Percentiles rank a stretch among this genome's conserved stretches.
Conservation (phyloP, 1,139 yeast genomes). For the Blastobotrys buckinghamii region DNA sequence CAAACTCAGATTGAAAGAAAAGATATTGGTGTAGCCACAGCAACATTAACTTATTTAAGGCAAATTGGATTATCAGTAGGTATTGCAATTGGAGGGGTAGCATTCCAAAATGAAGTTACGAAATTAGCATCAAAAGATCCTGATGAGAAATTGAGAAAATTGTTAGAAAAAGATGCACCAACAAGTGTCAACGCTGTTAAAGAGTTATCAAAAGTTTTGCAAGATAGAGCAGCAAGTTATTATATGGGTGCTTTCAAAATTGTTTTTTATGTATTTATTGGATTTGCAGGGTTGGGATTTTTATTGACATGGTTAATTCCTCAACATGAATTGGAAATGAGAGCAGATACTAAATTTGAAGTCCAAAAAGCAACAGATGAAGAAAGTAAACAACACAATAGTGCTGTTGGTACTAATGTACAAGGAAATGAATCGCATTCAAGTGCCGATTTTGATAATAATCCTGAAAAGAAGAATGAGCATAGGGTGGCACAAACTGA, state of each 20-base stretch:
- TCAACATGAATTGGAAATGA: conserved; percentile 19
- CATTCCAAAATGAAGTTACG: conserved; percentile 23
- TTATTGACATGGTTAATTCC: conserved; percentile 20
- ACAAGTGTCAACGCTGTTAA: conserved; percentile 20
- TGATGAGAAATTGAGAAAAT: conserved; percentile 7
- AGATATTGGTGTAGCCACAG: conserved; percentile 25
- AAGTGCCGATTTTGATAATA: too few species aligned
- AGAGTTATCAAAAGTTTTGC: conserved; percentile 14
- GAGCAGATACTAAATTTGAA: neutral
- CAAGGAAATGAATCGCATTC: too few species aligned
- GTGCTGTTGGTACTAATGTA: too few species aligned
- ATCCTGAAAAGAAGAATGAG: too few species aligned
- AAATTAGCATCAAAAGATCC: conserved; percentile 15
- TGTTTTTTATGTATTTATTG: conserved; percentile 23
- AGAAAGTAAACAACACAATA: neutral
- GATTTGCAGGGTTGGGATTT: conserved; percentile 21
- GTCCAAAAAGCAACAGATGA: neutral
- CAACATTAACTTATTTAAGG: conserved; percentile 22
- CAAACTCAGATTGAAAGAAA: conserved; percentile 22
- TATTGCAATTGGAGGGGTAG: conserved; percentile 27
- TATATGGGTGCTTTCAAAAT: conserved; percentile 20
- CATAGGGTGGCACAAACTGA: neutral
- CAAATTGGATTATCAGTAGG: conserved; percentile 26
- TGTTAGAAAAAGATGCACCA: conserved; percentile 22
- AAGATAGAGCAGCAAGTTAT: conserved; percentile 14